A percentile compares a stretch with the other conserved stretches of the same genome.
phyloP scores from a whole-genome alignment of 306 rosid species.

The Vigna nakashimae region DNA sequence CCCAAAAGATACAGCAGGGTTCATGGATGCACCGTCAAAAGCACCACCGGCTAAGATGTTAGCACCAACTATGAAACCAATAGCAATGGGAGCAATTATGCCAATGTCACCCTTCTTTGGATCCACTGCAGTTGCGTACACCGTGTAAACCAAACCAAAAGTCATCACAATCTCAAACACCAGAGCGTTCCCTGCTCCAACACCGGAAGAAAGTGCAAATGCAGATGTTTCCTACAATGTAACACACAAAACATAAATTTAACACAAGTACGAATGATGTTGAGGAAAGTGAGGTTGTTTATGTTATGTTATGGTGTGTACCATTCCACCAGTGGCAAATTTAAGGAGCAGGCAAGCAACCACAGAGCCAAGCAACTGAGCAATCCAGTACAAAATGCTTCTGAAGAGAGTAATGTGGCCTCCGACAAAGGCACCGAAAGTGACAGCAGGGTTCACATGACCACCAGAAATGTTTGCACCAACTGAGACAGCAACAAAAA shows the following conservation, averaged over 20 bases:
- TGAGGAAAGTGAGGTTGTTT: neutral
- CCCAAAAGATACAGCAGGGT: constrained; percentile 79
- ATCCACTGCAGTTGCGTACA: constrained; percentile 55
- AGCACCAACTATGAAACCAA: constrained; percentile 79
- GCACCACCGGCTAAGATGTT: constrained; percentile 82
- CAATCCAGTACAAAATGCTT: constrained; percentile 68
- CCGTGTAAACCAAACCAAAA: constrained; percentile 63
- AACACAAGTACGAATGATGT: neutral
- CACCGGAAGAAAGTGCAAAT: constrained; percentile 63
- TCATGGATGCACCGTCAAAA: constrained; percentile 82
- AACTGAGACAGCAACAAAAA: constrained; percentile 70
- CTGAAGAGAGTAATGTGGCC: constrained; percentile 65
- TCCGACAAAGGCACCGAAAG: constrained; percentile 69
- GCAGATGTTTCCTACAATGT: constrained; percentile 59
- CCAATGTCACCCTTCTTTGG: constrained; percentile 73
- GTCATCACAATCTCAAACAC: constrained; percentile 81
- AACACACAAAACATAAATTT: neutral
- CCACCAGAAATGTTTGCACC: constrained; percentile 82
- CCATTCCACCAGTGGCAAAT: constrained; percentile 69
- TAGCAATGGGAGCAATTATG: constrained; percentile 77
- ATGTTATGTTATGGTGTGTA: constrained; percentile 10
- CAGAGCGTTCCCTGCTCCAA: constrained; percentile 61
- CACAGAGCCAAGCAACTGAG: constrained; percentile 73
- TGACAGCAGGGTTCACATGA: constrained; percentile 44
- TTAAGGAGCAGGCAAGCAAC: constrained; percentile 78